phyloP scores from a whole-genome alignment of 495 filamentous ascomycete genomes.

The Apiosordaria backusii region DNA sequence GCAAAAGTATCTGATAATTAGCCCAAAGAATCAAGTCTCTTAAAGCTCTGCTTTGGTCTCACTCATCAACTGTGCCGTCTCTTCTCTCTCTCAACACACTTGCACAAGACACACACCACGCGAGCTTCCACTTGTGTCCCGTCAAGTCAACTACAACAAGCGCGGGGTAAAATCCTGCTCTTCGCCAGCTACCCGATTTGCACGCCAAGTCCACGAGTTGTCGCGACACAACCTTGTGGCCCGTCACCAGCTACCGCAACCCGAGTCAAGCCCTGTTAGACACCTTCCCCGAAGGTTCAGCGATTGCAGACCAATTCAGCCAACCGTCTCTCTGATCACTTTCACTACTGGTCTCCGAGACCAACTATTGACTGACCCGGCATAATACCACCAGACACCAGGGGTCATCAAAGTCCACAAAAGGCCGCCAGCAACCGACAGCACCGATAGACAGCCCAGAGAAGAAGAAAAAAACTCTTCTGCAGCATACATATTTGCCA shows the following conservation, averaged over 20 bases:
- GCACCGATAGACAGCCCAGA: slow-evolving; percentile 1
- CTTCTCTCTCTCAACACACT: not conserved
- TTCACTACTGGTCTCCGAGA: not conserved
- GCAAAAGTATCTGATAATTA: slow-evolving; percentile 3
- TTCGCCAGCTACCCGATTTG: slow-evolving; percentile 6
- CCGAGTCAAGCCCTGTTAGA: slow-evolving; percentile 7
- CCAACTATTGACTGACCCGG: slow-evolving; percentile 13
- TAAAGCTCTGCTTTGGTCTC: not conserved
- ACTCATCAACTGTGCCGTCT: not conserved
- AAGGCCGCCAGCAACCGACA: slow-evolving; percentile 7
- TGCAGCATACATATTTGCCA: slow-evolving; percentile 37
- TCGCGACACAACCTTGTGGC: not conserved
- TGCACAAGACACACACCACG: not conserved
- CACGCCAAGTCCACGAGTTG: slow-evolving; percentile 1
- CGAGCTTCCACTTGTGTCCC: slow-evolving; percentile 1
- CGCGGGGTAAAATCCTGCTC: slow-evolving; percentile 1
- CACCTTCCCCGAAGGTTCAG: slow-evolving; percentile 6
- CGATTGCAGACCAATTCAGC: slow-evolving; percentile 15
- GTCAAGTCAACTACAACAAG: not conserved
- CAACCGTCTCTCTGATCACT: slow-evolving; percentile 13
- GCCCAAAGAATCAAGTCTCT: not conserved
- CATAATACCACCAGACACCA: slow-evolving; percentile 10
- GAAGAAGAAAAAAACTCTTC: slow-evolving; percentile 29
- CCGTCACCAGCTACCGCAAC: slow-evolving; percentile 2
- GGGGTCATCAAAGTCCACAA: not conserved